A percentile compares a stretch with the other conserved stretches of the same genome.
Conservation (phyloP, 768 basidiomycete genomes). For the Cystobasidium onofrii region DNA sequence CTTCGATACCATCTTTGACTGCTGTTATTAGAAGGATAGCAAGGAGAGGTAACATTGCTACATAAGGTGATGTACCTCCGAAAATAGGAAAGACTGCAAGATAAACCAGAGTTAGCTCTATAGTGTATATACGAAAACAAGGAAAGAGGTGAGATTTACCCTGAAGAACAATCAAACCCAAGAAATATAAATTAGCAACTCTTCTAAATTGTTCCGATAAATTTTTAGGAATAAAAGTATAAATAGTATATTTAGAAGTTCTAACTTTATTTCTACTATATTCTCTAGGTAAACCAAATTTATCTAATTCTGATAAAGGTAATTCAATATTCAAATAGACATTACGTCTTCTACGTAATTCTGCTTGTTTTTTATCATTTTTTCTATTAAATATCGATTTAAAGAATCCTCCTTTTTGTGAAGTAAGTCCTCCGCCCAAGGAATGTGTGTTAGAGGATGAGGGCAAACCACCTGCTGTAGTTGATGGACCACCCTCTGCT, state of each 20-base stretch:
- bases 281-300: constrained; percentile 61
- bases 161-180: constrained; percentile 51
- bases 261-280: constrained; percentile 90
- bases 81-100: constrained; percentile 77
- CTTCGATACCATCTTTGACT: constrained; percentile 91
- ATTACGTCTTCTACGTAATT: constrained; percentile 55
- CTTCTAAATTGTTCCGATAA: constrained; percentile 88
- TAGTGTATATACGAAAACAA: no score
- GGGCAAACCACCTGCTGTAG: constrained; percentile 49
- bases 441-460: constrained; percentile 2
- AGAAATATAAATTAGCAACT: constrained; percentile 86
- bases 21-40: constrained; percentile 83
- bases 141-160: constrained; percentile 49
- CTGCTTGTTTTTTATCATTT: constrained; percentile 44
- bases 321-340: constrained; percentile 72
- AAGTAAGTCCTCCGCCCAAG: neutral
- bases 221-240: constrained; percentile 49
- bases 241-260: constrained; percentile 49
- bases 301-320: constrained; percentile 58
- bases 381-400: neutral
- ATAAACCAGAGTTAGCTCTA: no score
- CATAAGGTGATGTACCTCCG: constrained; percentile 71
- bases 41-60: constrained; percentile 73
- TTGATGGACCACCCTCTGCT: constrained; percentile 47
- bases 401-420: neutral